These are phyloP conservation scores for Cudoniella acicularis DNA, from an alignment of 495 filamentous ascomycete genomes.

Conservation along the genomic window DNA sequence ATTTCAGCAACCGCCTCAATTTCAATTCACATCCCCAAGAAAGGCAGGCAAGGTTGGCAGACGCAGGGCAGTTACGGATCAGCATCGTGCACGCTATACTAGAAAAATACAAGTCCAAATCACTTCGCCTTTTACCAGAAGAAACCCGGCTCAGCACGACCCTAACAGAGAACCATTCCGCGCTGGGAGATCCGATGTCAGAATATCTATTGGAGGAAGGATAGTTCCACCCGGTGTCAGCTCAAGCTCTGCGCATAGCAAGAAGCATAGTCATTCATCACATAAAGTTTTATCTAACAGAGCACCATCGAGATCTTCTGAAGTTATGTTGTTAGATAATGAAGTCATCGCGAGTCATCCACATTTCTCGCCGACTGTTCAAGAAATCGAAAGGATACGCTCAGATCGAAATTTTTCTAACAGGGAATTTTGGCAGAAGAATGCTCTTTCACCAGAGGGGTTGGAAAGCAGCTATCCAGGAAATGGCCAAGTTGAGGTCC, in stretches of 20 bases:
- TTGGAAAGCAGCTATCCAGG: no score
- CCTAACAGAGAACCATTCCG: background rate
- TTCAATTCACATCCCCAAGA: conserved; percentile 12
- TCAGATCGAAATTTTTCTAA: no score
- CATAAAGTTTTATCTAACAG: background rate
- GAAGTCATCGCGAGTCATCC: background rate
- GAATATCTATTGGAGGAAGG: conserved; percentile 23
- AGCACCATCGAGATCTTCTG: conserved; percentile 13
- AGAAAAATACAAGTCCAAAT: conserved; percentile 2
- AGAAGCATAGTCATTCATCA: background rate
- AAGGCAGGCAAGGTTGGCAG: conserved; percentile 20
- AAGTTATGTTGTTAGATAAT: conserved; percentile 25
- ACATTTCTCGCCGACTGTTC: background rate
- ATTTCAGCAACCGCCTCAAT: conserved; percentile 16
- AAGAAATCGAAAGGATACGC: no score
- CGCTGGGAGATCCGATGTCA: conserved; percentile 13
- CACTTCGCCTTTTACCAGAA: conserved; percentile 3
- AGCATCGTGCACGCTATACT: conserved; percentile 15
- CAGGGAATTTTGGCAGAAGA: no score
- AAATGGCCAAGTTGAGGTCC: no score
- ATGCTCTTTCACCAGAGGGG: no score
- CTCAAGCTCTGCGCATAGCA: conserved; percentile 16
- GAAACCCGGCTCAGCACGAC: background rate
- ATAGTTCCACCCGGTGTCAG: conserved; percentile 18
- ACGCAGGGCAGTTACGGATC: conserved; percentile 14